Percentiles rank a stretch among this genome's conserved stretches.
phyloP scores from a whole-genome alignment of 805 yeast species.

The Saccharomycopsis olivae region DNA sequence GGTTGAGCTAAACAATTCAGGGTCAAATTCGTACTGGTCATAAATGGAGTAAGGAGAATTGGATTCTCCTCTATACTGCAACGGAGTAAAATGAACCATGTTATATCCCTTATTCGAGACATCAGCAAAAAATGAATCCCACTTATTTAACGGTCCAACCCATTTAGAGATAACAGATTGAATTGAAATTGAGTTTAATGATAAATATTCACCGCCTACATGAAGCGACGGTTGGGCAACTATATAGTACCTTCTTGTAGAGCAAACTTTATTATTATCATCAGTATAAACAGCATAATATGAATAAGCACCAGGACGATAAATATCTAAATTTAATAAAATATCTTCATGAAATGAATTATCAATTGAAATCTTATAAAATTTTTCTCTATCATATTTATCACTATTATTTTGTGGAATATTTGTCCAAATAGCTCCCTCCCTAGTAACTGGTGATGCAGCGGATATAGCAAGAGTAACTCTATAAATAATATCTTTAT shows the following conservation, averaged over 20 bases:
- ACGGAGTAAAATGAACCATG: slow-evolving; percentile 93
- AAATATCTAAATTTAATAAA: slow-evolving; percentile 49
- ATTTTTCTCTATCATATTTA: slow-evolving; percentile 46
- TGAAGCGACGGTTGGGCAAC: slow-evolving; percentile 70
- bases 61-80: slow-evolving; percentile 81
- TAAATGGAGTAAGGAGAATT: slow-evolving; percentile 88
- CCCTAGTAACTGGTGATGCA: slow-evolving; percentile 59
- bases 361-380: slow-evolving; percentile 38
- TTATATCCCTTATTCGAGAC: slow-evolving; percentile 75
- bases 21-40: slow-evolving; percentile 77
- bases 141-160: slow-evolving; percentile 59
- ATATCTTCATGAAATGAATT: slow-evolving; percentile 58
- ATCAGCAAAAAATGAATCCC: slow-evolving; percentile 57
- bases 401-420: slow-evolving; percentile 38
- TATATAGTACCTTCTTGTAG: slow-evolving; percentile 55
- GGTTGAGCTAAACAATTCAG: slow-evolving; percentile 41
- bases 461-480: slow-evolving; percentile 63
- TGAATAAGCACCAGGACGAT: slow-evolving; percentile 68
- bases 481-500: slow-evolving; percentile 31
- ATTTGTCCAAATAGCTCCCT: slow-evolving; percentile 67
- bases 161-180: slow-evolving; percentile 87
- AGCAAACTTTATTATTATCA: slow-evolving; percentile 26
- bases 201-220: slow-evolving; percentile 40
- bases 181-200: slow-evolving; percentile 69
- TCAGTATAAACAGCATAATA: slow-evolving; percentile 54